These are phyloP conservation scores for Salix viminalis DNA, from an alignment of 345 rosid species.

Conservation along the genomic window DNA sequence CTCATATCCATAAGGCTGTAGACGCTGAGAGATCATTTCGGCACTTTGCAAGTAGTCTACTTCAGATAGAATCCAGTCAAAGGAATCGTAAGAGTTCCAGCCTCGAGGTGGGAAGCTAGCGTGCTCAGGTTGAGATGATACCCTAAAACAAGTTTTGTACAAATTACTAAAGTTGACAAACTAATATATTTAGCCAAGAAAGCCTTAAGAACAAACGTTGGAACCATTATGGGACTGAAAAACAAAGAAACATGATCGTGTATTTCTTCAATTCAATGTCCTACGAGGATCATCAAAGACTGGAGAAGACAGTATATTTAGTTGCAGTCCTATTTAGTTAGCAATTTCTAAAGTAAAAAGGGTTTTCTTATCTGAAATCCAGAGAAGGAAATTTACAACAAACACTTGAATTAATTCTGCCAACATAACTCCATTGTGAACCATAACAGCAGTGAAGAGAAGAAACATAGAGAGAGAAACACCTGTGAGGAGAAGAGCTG, in stretches of 20 bases:
- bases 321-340: background rate
- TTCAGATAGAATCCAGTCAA: slow-evolving; percentile 83
- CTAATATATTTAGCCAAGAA: background rate
- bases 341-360: background rate
- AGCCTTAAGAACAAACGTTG: background rate
- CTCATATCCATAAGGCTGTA: slow-evolving; percentile 68
- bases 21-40: slow-evolving; percentile 53
- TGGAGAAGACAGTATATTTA: background rate
- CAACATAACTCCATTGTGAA: background rate
- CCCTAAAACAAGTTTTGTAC: slow-evolving; percentile 25
- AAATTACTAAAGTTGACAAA: background rate
- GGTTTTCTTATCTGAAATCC: background rate
- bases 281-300: background rate
- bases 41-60: slow-evolving; percentile 75
- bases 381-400: background rate
- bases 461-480: background rate
- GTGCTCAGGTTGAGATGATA: slow-evolving; percentile 25
- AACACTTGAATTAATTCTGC: background rate
- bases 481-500: slow-evolving; percentile 31
- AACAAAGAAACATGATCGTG: background rate
- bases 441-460: background rate
- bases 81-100: slow-evolving; percentile 96
- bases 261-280: background rate
- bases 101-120: slow-evolving; percentile 88
- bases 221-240: background rate